Evolutionary conservation across 2,329 filamentous ascomycete species (phyloP).

Genomic region (Cladophialophora chaetospira): DNA sequence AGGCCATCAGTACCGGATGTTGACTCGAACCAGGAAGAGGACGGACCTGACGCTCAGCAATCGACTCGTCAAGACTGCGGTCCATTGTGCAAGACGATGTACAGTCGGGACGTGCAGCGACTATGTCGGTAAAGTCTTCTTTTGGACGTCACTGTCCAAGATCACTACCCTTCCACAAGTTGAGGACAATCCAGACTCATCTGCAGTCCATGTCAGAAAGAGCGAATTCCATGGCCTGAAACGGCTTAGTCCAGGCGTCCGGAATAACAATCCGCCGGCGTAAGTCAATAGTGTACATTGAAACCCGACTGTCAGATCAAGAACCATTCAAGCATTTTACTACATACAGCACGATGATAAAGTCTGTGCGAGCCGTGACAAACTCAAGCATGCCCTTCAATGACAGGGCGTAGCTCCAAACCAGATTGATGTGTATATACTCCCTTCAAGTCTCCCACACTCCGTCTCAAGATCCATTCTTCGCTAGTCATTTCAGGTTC

Average conservation of each 20-base stretch:
- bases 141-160: neutral
- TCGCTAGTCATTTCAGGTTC: conserved; percentile 9
- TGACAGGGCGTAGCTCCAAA: conserved; percentile 2
- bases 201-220: neutral
- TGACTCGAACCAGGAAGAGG: conserved; percentile 13
- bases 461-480: conserved; percentile 10
- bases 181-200: neutral
- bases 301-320: too few species aligned
- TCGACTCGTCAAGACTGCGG: conserved; percentile 66
- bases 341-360: too few species aligned
- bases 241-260: neutral
- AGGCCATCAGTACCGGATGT: conserved; percentile 6
- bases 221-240: neutral
- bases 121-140: neutral
- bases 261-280: neutral
- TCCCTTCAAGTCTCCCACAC: conserved; percentile 9
- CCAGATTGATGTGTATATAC: conserved; percentile 9
- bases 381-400: conserved; percentile 3
- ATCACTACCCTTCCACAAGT: neutral
- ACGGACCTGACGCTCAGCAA: conserved; percentile 61
- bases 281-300: too few species aligned
- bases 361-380: too few species aligned
- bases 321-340: too few species aligned
- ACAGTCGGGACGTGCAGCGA: neutral
- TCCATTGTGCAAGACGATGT: conserved; percentile 51